Base-by-base conservation (phyloP, 2,329 filamentous ascomycete genomes). In the Paraphoma chrysanthemicola region DNA sequence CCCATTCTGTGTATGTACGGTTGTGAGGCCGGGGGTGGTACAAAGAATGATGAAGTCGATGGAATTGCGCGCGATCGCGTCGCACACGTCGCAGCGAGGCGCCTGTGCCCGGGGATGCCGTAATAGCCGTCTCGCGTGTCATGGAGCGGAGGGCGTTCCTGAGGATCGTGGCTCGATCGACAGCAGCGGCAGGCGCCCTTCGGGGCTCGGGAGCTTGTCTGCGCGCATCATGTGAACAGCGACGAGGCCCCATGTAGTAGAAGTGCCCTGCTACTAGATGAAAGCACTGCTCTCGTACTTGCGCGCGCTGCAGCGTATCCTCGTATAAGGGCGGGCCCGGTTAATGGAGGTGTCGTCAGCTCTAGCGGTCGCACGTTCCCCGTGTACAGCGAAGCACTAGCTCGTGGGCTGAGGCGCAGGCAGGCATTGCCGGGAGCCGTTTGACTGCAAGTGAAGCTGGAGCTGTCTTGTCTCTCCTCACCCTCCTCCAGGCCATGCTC, bases 401-500 rank as follows among this genome's bases (percentile, higher is more conserved):
- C 3, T 36, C 14, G 33, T 36, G 39, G 39, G 39, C n/a, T 42
- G 14, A 42, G 14, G 12, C 39, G 39, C 39, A 42, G 39, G 39
- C 16, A n/a, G n/a, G n/a, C n/a, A n/a, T n/a, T 38, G 33, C 33
- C 33, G 39, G 16, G 7, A 14, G 16, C 8, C 39, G 39, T 16
- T 14, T 8, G 38, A n/a, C 39, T n/a, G 10, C 2, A n/a, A 14
- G 11, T 17, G n/a, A 16, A 16, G 11, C 36, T 36, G 30, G 28
- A 50, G 57, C 53, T 28, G 29, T 8, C 44, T 38, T 17, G 43
- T 28, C 44, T 49, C 41, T n/a, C 17, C 23, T 51, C 56, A 38
- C 44, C 43, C 31, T 29, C 48, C 47, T 38, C 56, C 54, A 52
- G 62, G 66, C 54, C 59, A 67, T 68, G 66, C 55, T 53, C 49